Conservation (phyloP, 495 filamentous ascomycete species). For the Penicillium cinerascens region DNA sequence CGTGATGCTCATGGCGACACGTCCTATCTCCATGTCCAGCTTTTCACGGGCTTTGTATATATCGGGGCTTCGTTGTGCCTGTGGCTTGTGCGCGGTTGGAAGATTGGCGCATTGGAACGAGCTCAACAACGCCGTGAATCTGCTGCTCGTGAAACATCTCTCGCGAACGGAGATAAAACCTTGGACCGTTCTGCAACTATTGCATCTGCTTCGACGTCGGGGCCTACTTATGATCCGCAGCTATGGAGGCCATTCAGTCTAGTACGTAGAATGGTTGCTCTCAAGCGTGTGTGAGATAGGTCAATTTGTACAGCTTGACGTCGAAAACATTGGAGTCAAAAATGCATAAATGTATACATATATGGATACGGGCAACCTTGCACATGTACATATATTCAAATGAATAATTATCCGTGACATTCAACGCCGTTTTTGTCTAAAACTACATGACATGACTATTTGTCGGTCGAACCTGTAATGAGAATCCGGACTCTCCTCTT, state of each 20-base stretch:
- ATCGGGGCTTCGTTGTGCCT: constrained; percentile 53
- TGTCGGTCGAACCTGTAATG: constrained; percentile 25
- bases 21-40: constrained; percentile 59
- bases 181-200: constrained; percentile 8
- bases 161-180: constrained; percentile 15
- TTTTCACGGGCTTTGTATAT: constrained; percentile 66
- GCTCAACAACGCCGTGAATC: constrained; percentile 21
- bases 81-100: constrained; percentile 53
- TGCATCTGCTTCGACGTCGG: background rate
- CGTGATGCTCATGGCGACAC: constrained; percentile 30
- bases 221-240: background rate
- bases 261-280: constrained; percentile 31
- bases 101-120: constrained; percentile 52
- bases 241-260: constrained; percentile 30
- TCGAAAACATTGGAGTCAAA: background rate
- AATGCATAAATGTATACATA: background rate
- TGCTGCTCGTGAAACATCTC: constrained; percentile 4
- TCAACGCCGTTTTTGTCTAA: constrained; percentile 13
- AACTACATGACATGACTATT: constrained; percentile 16
- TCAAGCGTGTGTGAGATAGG: constrained; percentile 31
- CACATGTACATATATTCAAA: background rate
- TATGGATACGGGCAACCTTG: background rate
- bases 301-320: background rate
- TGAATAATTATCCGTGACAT: background rate
- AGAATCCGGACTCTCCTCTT: constrained; percentile 66